Percentiles rank a stretch among this genome's conserved stretches.
Evolutionary conservation across 768 basidiomycete genomes (phyloP).

Genomic region (Amanita pallidorosea): DNA sequence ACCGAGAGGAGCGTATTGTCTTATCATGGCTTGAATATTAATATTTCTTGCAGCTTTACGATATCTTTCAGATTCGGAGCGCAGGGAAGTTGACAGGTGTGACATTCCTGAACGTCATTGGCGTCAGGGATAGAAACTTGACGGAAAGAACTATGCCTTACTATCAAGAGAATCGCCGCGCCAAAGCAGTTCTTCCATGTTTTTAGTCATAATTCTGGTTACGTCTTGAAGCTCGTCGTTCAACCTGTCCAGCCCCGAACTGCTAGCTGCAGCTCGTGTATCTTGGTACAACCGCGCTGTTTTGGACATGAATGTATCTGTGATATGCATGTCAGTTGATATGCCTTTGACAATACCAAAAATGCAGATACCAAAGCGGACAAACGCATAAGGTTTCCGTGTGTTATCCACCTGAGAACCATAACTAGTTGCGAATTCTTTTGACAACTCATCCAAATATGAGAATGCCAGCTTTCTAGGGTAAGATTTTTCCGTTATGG

Average conservation of each 20-base stretch:
- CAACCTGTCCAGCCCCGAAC: constrained; percentile 69
- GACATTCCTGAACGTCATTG: constrained; percentile 62
- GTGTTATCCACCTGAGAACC: constrained; percentile 87
- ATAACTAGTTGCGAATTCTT: constrained; percentile 90
- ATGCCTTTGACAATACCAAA: not conserved
- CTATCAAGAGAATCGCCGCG: constrained; percentile 95
- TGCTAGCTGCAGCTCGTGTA: constrained; percentile 65
- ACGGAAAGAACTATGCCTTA: constrained; percentile 26
- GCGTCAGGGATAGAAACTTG: not conserved
- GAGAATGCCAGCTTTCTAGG: constrained; percentile 96
- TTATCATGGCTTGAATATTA: constrained; percentile 86
- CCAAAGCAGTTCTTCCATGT: constrained; percentile 99
- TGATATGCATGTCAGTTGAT: not conserved
- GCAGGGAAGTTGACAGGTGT: constrained; percentile 85
- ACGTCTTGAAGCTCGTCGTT: constrained; percentile 98
- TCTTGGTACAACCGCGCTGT: constrained; percentile 93
- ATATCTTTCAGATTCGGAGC: constrained; percentile 96
- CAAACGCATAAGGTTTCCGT: constrained; percentile 96
- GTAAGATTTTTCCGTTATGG: constrained; percentile 94
- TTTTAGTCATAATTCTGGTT: constrained; percentile 99
- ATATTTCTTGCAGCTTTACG: constrained; percentile 92
- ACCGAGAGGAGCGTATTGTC: constrained; percentile 91
- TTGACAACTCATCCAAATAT: constrained; percentile 92
- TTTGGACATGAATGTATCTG: constrained; percentile 98
- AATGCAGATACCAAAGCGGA: constrained; percentile 76